Conservation (phyloP, 1,284 basidiomycete species). For the Trichosporon ovoides region DNA sequence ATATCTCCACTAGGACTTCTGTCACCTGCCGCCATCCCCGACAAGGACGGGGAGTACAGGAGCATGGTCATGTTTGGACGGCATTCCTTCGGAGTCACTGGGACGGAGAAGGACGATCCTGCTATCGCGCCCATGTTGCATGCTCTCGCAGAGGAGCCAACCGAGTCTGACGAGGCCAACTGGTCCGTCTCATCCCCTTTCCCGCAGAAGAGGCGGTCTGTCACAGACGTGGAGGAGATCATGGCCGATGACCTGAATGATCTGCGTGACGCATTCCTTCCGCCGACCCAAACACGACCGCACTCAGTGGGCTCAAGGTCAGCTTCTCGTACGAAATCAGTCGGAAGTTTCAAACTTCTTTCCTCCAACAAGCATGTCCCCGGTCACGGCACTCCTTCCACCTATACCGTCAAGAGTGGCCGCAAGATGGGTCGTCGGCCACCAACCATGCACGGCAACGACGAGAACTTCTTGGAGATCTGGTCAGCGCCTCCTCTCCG, state of each 20-base stretch:
- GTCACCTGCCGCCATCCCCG: background rate
- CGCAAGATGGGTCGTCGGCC: background rate
- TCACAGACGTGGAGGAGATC: background rate
- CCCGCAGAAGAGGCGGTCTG: background rate
- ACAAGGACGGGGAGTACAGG: background rate
- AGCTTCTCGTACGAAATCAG: background rate
- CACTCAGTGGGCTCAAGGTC: background rate
- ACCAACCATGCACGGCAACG: background rate
- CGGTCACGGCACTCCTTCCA: background rate
- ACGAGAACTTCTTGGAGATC: background rate
- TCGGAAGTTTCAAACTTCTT: background rate
- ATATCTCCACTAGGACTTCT: background rate
- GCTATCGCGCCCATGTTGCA: background rate
- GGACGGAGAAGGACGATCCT: background rate
- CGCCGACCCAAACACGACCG: background rate
- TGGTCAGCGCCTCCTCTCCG: background rate
- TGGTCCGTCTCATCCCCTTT: background rate
- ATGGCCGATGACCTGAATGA: slow-evolving; percentile 1
- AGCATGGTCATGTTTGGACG: background rate
- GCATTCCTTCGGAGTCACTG: background rate
- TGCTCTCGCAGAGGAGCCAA: background rate
- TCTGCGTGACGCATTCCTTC: background rate
- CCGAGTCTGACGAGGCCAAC: background rate
- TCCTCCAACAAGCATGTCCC: background rate
- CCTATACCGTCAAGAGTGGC: background rate